A percentile compares a stretch with the other conserved stretches of the same genome.
Evolutionary conservation across 2,329 filamentous ascomycete genomes (phyloP).

Genomic region (Ceratocystis destructans): DNA sequence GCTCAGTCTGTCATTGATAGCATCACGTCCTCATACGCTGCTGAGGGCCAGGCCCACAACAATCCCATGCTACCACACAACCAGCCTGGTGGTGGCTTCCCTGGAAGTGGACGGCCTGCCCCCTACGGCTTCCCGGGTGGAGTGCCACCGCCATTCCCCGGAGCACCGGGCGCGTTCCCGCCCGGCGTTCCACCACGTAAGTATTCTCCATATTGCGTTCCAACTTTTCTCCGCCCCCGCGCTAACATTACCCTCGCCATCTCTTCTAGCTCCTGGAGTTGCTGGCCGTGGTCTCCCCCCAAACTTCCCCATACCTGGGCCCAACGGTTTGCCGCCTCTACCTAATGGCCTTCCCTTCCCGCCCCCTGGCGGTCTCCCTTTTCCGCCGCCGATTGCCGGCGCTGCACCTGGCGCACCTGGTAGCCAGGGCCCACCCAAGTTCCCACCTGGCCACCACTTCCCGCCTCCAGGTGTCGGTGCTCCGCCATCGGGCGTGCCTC

Average conservation of each 20-base stretch:
- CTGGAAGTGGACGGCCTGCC: slow-evolving; percentile 25
- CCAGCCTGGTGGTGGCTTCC: slow-evolving; percentile 42
- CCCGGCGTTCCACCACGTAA: slow-evolving; percentile 36
- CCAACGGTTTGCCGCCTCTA: slow-evolving; percentile 28
- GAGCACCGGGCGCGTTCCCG: slow-evolving; percentile 29
- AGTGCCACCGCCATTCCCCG: slow-evolving; percentile 27
- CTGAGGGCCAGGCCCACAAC: slow-evolving; percentile 73
- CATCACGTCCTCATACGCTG: slow-evolving; percentile 90
- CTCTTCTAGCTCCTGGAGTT: slow-evolving; percentile 35
- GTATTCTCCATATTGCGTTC: slow-evolving; percentile 23
- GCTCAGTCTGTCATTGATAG: slow-evolving; percentile 96
- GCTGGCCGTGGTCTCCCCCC: slow-evolving; percentile 36
- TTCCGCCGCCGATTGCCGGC: slow-evolving; percentile 26
- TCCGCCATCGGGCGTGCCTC: slow-evolving; percentile 23
- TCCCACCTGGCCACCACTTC: slow-evolving; percentile 20
- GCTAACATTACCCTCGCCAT: background rate
- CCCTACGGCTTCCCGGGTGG: slow-evolving; percentile 26
- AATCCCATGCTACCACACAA: slow-evolving; percentile 72
- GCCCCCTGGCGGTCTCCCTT: slow-evolving; percentile 26
- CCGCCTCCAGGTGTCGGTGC: slow-evolving; percentile 25
- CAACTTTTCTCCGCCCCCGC: slow-evolving; percentile 4
- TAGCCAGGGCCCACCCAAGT: slow-evolving; percentile 24
- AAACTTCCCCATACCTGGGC: slow-evolving; percentile 32
- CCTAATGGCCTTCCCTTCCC: slow-evolving; percentile 34
- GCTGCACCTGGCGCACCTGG: slow-evolving; percentile 28